Percentiles rank a stretch among this genome's conserved stretches.
Evolutionary conservation across 225 moss, liverwort and hornwort genomes (phyloP).

Genomic region (Marchantia paleacea): DNA sequence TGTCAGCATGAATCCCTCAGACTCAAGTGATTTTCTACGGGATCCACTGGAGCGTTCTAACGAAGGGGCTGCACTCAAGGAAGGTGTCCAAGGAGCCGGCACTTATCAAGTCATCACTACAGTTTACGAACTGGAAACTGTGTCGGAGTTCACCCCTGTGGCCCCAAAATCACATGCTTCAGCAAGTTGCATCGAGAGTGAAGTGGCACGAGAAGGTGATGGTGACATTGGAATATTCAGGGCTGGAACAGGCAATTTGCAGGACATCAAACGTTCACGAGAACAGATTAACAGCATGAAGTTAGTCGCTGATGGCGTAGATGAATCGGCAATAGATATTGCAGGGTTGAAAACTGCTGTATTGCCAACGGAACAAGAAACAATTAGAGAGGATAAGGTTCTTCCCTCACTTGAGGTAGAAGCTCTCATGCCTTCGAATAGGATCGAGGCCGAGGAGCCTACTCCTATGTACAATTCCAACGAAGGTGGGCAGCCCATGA

Average conservation of each 20-base stretch:
- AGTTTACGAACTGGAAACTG: slow-evolving; percentile 4
- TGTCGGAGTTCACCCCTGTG: not conserved
- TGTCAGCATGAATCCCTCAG: not conserved
- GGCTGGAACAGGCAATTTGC: not conserved
- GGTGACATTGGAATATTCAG: not conserved
- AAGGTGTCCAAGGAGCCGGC: not conserved
- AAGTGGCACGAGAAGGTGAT: not conserved
- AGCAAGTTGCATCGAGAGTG: not conserved
- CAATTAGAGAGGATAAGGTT: not conserved
- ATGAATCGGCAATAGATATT: not conserved
- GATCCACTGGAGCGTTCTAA: not conserved
- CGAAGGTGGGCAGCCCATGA: not conserved
- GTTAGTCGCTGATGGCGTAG: not conserved
- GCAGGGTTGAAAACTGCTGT: not conserved
- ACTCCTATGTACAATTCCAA: not conserved
- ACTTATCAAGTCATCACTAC: not conserved
- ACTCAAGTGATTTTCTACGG: not conserved
- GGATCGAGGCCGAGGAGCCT: not conserved
- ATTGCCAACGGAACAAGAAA: not conserved
- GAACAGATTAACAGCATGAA: not conserved
- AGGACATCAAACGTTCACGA: not conserved
- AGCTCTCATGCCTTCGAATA: not conserved
- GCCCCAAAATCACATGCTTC: not conserved
- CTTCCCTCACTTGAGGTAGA: not conserved
- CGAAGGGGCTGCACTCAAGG: not conserved